Evolutionary conservation across 345 rosid genomes (phyloP), one percentile per base, ranked within the genome.

Genomic region (Arabidopsis suecica): DNA sequence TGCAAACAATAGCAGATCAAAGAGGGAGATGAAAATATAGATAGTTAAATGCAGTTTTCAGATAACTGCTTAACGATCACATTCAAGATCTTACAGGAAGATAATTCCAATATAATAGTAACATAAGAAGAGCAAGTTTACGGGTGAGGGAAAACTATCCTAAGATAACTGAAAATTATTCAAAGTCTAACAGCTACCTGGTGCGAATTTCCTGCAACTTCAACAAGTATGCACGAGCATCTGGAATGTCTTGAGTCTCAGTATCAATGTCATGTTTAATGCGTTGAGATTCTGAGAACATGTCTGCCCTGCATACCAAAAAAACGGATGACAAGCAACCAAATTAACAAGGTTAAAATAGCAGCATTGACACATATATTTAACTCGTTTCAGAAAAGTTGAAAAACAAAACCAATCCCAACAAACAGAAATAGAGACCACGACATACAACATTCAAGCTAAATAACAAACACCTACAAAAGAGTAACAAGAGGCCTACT

Each of bases 151-250:
- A 1, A 76, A 32, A 23, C 33, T 9, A 61, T 22, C 42, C 53
- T 62, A 69, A 69, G 5, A 13, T 10, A 30, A 55, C 40, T 20
- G 57, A 41, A 45, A 22, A 60, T 36, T 14, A 69, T 47, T 56
- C 3, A 7, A 62, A 64, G 41, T 62, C 63, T 34, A 62, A 37
- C 33, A 61, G 79, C 60, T 79, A 89, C 99, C 84, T 87, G 61
- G 82, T 83, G 59, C 98, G 85, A 56, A 91, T 85, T 45, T 93
- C 99, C 87, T 83, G 70, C 82, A 96, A 73, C 47, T 83, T 81
- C 88, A 87, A 75, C 59, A 96, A 80, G 81, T 93, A 96, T 32
- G 93, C 78, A 57, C 97, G 96, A 69, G 91, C 99, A 86, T 96
- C 98, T 34, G 84, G 89, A 80, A 93, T 89, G 28, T 84, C 94